phyloP scores from a whole-genome alignment of 176 grass and related monocot genomes.

The Bolboschoenus planiculmis region DNA sequence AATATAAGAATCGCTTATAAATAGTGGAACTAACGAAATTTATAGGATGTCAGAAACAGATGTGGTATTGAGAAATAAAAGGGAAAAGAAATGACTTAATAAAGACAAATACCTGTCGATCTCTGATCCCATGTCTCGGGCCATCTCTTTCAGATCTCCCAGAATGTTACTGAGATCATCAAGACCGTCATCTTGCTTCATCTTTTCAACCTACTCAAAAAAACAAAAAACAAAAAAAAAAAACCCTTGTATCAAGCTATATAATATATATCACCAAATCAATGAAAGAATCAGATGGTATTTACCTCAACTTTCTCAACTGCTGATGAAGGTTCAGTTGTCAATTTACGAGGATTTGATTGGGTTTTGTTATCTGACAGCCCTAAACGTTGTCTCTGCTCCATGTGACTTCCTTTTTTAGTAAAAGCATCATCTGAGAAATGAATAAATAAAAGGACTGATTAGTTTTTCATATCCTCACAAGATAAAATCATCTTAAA shows the following conservation, averaged over 20 bases:
- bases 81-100: neutral
- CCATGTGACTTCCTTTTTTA: constrained; percentile 57
- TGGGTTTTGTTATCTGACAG: constrained; percentile 29
- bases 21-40: neutral
- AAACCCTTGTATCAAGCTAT: neutral
- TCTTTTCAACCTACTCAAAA: constrained; percentile 57
- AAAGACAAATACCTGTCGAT: constrained; percentile 46
- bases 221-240: neutral
- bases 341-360: constrained; percentile 35
- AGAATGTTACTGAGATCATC: constrained; percentile 73
- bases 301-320: constrained; percentile 78
- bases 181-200: constrained; percentile 74
- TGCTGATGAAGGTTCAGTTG: constrained; percentile 39
- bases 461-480: neutral
- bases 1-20: neutral
- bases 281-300: neutral
- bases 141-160: constrained; percentile 75
- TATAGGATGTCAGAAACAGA: neutral
- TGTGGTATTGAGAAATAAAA: neutral
- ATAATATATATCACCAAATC: neutral
- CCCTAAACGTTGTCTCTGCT: constrained; percentile 70
- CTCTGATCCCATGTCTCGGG: constrained; percentile 82
- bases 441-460: neutral
- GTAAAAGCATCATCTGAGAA: constrained; percentile 70
- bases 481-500: neutral